Conservation (phyloP, 225 moss, liverwort and hornwort species). For the Lunularia cruciata region DNA sequence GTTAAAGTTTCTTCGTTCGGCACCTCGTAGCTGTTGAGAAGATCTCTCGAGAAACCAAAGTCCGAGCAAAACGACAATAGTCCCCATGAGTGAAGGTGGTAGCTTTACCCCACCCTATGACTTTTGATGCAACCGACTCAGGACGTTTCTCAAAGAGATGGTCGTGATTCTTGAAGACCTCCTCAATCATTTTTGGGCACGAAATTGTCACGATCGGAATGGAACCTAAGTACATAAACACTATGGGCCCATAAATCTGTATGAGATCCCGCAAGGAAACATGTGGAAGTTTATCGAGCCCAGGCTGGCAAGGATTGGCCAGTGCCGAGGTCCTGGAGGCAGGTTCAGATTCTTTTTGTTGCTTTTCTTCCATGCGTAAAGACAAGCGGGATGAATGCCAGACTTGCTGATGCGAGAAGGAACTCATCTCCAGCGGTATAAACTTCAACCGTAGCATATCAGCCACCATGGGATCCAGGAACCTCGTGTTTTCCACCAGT, state of each 20-base stretch:
- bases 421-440: too few relatives aligned
- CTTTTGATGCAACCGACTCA: constrained; percentile 5
- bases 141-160: constrained; percentile 16
- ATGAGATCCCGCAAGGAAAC: neutral
- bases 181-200: constrained; percentile 1
- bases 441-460: too few relatives aligned
- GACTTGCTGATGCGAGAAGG: too few relatives aligned
- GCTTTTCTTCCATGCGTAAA: too few relatives aligned
- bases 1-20: too few relatives aligned
- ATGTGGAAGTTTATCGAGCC: constrained; percentile 19
- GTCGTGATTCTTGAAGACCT: constrained; percentile 16
- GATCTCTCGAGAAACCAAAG: neutral
- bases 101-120: constrained; percentile 9
- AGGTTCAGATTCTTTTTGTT: constrained; percentile 1
- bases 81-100: constrained; percentile 16
- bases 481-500: too few relatives aligned
- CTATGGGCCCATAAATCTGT: constrained; percentile 13
- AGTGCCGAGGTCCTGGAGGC: constrained; percentile 22
- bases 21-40: constrained; percentile 8
- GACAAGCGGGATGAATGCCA: too few relatives aligned
- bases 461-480: too few relatives aligned
- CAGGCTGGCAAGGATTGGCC: constrained; percentile 19
- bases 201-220: neutral
- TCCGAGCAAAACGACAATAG: constrained; percentile 5
- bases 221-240: constrained; percentile 17